Conservation (phyloP, 129 eudicot species). For the Calendula officinalis region DNA sequence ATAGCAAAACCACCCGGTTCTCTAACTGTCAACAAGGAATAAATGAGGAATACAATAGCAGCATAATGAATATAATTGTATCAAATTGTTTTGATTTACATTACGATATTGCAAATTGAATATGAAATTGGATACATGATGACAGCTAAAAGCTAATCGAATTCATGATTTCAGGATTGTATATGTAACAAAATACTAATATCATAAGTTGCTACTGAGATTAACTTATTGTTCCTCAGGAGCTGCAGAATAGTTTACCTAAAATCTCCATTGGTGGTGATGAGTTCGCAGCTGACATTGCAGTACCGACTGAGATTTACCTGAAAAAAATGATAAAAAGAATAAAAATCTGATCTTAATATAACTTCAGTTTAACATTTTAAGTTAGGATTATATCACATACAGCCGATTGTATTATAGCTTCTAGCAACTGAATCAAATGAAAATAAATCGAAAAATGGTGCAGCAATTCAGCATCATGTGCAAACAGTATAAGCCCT, state of each 20-base stretch:
- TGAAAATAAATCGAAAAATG: slow-evolving; percentile 8
- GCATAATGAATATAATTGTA: background rate
- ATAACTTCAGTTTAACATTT: background rate
- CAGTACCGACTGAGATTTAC: slow-evolving; percentile 18
- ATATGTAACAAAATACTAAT: background rate
- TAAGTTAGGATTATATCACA: too few species aligned
- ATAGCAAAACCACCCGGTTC: slow-evolving; percentile 63
- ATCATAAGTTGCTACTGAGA: slow-evolving; percentile 9
- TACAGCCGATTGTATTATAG: background rate
- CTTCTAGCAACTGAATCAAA: slow-evolving; percentile 4
- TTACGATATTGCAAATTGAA: background rate
- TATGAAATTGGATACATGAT: background rate
- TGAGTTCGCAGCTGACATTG: slow-evolving; percentile 53
- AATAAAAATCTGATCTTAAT: background rate
- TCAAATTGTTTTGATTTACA: background rate
- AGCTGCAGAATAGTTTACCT: slow-evolving; percentile 36
- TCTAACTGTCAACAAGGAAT: slow-evolving; percentile 42
- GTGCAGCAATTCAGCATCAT: slow-evolving; percentile 7
- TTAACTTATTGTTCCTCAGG: background rate
- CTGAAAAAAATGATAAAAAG: slow-evolving; percentile 18
- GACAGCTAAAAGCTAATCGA: background rate
- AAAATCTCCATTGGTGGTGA: slow-evolving; percentile 68
- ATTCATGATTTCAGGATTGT: background rate
- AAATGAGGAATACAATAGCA: slow-evolving; percentile 4
- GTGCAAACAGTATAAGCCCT: slow-evolving; percentile 11